phyloP scores from a whole-genome alignment of 352 stramenopile genomes.

The Vaucheria bursata region DNA sequence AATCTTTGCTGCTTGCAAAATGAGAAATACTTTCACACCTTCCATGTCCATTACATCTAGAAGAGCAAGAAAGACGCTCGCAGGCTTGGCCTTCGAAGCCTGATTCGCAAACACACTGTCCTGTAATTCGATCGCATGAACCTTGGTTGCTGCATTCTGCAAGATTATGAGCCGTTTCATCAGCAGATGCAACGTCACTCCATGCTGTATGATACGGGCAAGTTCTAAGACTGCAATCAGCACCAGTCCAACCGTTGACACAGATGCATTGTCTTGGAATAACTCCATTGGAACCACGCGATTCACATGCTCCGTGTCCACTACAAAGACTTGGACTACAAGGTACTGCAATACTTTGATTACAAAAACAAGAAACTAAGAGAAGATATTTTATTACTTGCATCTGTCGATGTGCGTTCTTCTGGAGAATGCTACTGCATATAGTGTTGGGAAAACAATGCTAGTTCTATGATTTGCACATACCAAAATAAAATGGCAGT shows the following conservation, averaged over 20 bases:
- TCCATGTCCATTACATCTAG: slow-evolving; percentile 53
- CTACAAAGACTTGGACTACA: slow-evolving; percentile 69
- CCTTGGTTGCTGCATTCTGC: slow-evolving; percentile 78
- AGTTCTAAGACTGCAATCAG: slow-evolving; percentile 73
- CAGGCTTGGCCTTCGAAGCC: slow-evolving; percentile 64
- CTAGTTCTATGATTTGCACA: too few species aligned
- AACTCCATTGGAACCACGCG: slow-evolving; percentile 10
- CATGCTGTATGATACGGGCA: slow-evolving; percentile 64
- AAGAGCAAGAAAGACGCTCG: slow-evolving; percentile 56
- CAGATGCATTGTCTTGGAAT: slow-evolving; percentile 46
- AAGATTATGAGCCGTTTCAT: slow-evolving; percentile 63
- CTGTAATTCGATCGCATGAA: slow-evolving; percentile 61
- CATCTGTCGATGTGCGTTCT: too few species aligned
- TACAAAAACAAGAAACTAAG: too few species aligned
- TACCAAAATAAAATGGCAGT: too few species aligned
- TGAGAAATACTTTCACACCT: slow-evolving; percentile 52
- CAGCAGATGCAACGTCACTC: slow-evolving; percentile 48
- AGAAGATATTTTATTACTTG: too few species aligned
- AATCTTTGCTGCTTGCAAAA: slow-evolving; percentile 44
- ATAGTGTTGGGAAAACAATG: too few species aligned
- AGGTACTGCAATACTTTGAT: neutral
- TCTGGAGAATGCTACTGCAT: too few species aligned
- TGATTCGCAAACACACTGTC: slow-evolving; percentile 65
- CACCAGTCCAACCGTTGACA: slow-evolving; percentile 60
- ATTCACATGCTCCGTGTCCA: slow-evolving; percentile 71